Base-by-base conservation (phyloP, 495 filamentous ascomycete genomes). In the Tuber aestivum region DNA sequence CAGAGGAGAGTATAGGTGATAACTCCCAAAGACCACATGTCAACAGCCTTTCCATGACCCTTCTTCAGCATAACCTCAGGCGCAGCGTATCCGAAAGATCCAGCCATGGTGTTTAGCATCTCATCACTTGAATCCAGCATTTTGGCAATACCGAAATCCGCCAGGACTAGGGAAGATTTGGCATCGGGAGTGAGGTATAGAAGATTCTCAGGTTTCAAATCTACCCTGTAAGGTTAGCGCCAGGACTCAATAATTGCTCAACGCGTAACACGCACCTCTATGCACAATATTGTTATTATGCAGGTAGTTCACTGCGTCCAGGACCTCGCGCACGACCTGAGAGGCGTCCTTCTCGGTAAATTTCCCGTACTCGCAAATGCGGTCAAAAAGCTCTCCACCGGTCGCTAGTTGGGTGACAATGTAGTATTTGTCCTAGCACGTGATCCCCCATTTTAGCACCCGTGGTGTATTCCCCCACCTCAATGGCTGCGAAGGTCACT, bases 1-100 rank as follows among this genome's bases (percentile, higher is more conserved):
- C 95, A 99, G 61, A 99, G 92, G n/a, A 99, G 88, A 23, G 96
- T 98, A 86, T 99, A 99, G 41, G 96, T 98, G 82, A 99, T 98
- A 79, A 99, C 95, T 78, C 95, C 95, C 81, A 99, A 87, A 14
- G 95, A 97, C 95, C 95, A 99, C 93, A 99, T 96, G 83, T 99
- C 95, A 41, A 98, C 95, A n/a, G 95, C 92, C 84, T 98, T 98
- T 82, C 96, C 95, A 83, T 99, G 95, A 50, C 96, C 95, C 79
- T 93, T 89, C 87, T 97, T 97, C 70, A 97, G 87, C 95, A 99
- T 99, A 69, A 99, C 94, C 83, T 99, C 95, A 12, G 95, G 95
- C 0, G 95, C 95, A 32, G 95, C 95, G 82, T 99, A 99, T 61
- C 95, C 95, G 84, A 99, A 98, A 4, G 96, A 98, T 45, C 95